These are phyloP conservation scores for Pichia nakasei DNA, from an alignment of 805 yeast genomes.

Conservation along the genomic window DNA sequence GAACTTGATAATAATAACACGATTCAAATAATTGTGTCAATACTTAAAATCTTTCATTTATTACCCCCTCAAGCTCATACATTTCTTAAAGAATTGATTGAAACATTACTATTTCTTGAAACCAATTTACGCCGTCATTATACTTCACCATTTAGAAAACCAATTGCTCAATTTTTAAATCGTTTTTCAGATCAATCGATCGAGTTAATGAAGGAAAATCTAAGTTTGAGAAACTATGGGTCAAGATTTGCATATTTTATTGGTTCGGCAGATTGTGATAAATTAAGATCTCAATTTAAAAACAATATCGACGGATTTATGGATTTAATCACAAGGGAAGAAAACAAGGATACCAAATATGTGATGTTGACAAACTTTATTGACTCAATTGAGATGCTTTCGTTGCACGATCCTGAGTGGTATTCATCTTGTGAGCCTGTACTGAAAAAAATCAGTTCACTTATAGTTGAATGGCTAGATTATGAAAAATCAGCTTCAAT, in stretches of 20 bases:
- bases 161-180: slow-evolving; percentile 78
- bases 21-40: slow-evolving; percentile 81
- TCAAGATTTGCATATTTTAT: slow-evolving; percentile 61
- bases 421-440: slow-evolving; percentile 39
- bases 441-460: slow-evolving; percentile 33
- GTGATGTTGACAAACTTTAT: slow-evolving; percentile 65
- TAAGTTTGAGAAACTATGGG: slow-evolving; percentile 56
- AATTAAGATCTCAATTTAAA: slow-evolving; percentile 49
- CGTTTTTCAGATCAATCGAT: slow-evolving; percentile 71
- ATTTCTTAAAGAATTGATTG: slow-evolving; percentile 79
- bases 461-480: slow-evolving; percentile 36
- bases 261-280: slow-evolving; percentile 41
- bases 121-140: slow-evolving; percentile 76
- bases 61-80: slow-evolving; percentile 89
- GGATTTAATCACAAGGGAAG: slow-evolving; percentile 39
- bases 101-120: slow-evolving; percentile 69
- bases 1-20: slow-evolving; percentile 75
- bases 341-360: slow-evolving; percentile 44
- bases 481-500: slow-evolving; percentile 35
- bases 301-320: slow-evolving; percentile 41
- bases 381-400: slow-evolving; percentile 51
- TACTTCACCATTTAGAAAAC: slow-evolving; percentile 82
- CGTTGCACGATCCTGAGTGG: slow-evolving; percentile 43
- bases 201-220: slow-evolving; percentile 58
- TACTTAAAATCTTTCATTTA: slow-evolving; percentile 82